Conservation (phyloP, 2,329 filamentous ascomycete genomes). For the Dissoconium aciculare region DNA sequence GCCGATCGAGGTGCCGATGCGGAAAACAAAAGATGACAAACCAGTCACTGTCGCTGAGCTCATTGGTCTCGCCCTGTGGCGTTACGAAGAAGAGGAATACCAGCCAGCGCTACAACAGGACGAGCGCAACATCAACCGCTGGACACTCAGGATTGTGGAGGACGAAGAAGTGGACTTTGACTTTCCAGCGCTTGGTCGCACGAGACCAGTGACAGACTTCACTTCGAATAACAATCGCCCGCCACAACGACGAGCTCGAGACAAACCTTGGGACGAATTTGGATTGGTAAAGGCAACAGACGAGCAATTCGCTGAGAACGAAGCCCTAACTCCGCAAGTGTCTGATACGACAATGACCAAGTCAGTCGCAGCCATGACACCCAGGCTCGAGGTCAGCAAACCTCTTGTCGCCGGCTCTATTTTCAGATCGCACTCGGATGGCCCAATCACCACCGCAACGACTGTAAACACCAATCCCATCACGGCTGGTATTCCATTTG, state of each 20-base stretch:
- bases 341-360: slow-evolving; percentile 4
- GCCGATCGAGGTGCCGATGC: slow-evolving; percentile 57
- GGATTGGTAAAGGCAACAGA: slow-evolving; percentile 59
- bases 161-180: slow-evolving; percentile 76
- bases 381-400: slow-evolving; percentile 8
- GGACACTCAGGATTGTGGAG: slow-evolving; percentile 70
- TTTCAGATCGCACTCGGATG: slow-evolving; percentile 5
- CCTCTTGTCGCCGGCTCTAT: slow-evolving; percentile 6
- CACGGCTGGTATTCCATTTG: slow-evolving; percentile 34
- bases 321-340: slow-evolving; percentile 27
- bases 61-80: slow-evolving; percentile 66
- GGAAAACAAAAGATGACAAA: slow-evolving; percentile 53
- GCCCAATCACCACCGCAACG: slow-evolving; percentile 16
- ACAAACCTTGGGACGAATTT: slow-evolving; percentile 70
- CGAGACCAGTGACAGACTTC: slow-evolving; percentile 59
- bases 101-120: slow-evolving; percentile 50
- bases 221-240: slow-evolving; percentile 63
- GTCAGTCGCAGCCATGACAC: slow-evolving; percentile 1
- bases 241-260: slow-evolving; percentile 49
- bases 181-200: slow-evolving; percentile 63
- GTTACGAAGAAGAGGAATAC: slow-evolving; percentile 61
- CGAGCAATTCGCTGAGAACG: slow-evolving; percentile 54
- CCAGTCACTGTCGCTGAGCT: slow-evolving; percentile 61
- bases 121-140: slow-evolving; percentile 65
- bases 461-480: slow-evolving; percentile 36